These are phyloP conservation scores for Saturnispora bothae DNA, from an alignment of 805 yeast genomes.

Conservation along the genomic window DNA sequence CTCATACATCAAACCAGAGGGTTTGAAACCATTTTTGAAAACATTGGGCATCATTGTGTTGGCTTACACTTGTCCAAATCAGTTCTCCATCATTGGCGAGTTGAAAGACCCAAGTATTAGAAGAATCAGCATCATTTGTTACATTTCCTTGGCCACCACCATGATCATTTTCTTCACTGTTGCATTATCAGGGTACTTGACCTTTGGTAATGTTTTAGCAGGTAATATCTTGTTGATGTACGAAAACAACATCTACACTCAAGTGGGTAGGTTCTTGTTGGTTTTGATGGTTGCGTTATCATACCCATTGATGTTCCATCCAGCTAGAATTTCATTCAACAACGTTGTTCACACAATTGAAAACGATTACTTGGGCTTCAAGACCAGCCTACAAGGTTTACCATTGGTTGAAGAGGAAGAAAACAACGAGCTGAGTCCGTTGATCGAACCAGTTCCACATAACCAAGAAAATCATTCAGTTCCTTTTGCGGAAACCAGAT, in stretches of 20 bases:
- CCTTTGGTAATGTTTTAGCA: conserved; percentile 53
- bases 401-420: neutral
- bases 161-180: conserved; percentile 49
- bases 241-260: conserved; percentile 38
- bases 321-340: conserved; percentile 63
- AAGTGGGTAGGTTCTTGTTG: conserved; percentile 48
- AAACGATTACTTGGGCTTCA: neutral
- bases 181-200: conserved; percentile 60
- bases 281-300: conserved; percentile 68
- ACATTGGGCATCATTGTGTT: conserved; percentile 68
- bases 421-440: conserved; percentile 10
- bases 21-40: conserved; percentile 37
- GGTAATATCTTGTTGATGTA: conserved; percentile 69
- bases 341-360: conserved; percentile 34
- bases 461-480: conserved; percentile 27
- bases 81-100: conserved; percentile 69
- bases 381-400: neutral
- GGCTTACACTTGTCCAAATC: conserved; percentile 77
- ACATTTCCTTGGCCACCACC: conserved; percentile 41
- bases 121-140: conserved; percentile 36
- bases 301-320: conserved; percentile 73
- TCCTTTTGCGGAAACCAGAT: conserved; percentile 38
- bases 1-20: conserved; percentile 32
- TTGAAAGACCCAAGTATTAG: conserved; percentile 41
- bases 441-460: conserved; percentile 2